These are phyloP conservation scores for Auricularia sp. DNA, from an alignment of 768 basidiomycete genomes.

Conservation along the genomic window DNA sequence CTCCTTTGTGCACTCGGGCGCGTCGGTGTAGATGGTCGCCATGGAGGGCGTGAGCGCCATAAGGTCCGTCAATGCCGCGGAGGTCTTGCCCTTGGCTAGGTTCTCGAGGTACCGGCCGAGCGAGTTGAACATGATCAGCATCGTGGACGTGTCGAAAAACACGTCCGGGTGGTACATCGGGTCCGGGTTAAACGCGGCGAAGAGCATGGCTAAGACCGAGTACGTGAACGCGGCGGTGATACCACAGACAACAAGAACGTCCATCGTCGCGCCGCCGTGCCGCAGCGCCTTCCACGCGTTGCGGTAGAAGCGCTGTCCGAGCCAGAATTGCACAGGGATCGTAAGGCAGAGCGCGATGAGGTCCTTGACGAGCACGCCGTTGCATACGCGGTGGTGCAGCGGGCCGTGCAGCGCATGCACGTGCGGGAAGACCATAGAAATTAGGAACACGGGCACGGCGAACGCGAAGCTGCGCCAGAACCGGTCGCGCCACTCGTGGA, in stretches of 20 bases:
- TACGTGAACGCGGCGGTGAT: slow-evolving; percentile 92
- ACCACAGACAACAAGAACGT: slow-evolving; percentile 91
- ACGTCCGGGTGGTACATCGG: slow-evolving; percentile 69
- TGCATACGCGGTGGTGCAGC: slow-evolving; percentile 39
- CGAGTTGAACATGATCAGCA: slow-evolving; percentile 95
- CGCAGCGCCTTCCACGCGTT: slow-evolving; percentile 86
- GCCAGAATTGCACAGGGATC: slow-evolving; percentile 87
- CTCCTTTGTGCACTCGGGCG: slow-evolving; percentile 67
- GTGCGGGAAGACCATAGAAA: slow-evolving; percentile 74
- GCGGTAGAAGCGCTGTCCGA: slow-evolving; percentile 78
- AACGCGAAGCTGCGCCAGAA: slow-evolving; percentile 67
- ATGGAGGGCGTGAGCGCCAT: slow-evolving; percentile 93
- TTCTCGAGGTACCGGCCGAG: slow-evolving; percentile 94
- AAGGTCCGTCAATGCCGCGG: slow-evolving; percentile 90
- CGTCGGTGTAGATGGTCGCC: slow-evolving; percentile 90
- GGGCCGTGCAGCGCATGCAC: slow-evolving; percentile 50
- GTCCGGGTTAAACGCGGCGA: slow-evolving; percentile 51
- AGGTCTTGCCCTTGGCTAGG: slow-evolving; percentile 92
- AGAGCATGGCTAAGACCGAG: slow-evolving; percentile 61
- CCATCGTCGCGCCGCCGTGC: slow-evolving; percentile 91
- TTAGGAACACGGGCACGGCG: slow-evolving; percentile 88
- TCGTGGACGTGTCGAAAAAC: slow-evolving; percentile 98
- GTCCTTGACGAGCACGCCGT: slow-evolving; percentile 74
- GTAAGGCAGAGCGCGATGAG: slow-evolving; percentile 65
- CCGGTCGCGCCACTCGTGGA: slow-evolving; percentile 77